A percentile compares a stretch with the other conserved stretches of the same genome.
Evolutionary conservation across 371 early-diverging fungal species (phyloP).

Genomic region (Lichtheimia hyalospora): DNA sequence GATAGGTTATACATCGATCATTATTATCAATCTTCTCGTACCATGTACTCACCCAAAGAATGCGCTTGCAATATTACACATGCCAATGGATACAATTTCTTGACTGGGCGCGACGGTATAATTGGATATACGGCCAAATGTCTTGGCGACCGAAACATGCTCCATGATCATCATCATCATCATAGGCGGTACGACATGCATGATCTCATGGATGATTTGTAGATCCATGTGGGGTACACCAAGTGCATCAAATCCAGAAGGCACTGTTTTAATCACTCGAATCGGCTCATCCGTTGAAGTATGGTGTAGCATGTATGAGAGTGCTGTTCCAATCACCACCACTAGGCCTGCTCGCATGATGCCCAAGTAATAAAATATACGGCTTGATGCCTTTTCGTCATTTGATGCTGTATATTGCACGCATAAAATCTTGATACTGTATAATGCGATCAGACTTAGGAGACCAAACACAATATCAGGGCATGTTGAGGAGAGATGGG

Average conservation of each 20-base stretch:
- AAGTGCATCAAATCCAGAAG: conserved; percentile 66
- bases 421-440: conserved; percentile 29
- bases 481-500: conserved; percentile 30
- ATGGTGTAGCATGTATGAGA: conserved; percentile 34
- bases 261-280: conserved; percentile 65
- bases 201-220: conserved; percentile 37
- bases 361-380: conserved; percentile 40
- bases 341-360: conserved; percentile 49
- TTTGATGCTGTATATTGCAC: neutral
- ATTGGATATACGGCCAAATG: conserved; percentile 71
- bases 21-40: no score
- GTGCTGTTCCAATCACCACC: conserved; percentile 40
- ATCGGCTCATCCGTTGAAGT: conserved; percentile 22
- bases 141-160: conserved; percentile 79
- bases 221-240: conserved; percentile 45
- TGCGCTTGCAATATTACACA: conserved; percentile 74
- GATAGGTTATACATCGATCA: conserved; percentile 12
- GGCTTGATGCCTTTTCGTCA: conserved; percentile 4
- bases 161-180: conserved; percentile 76
- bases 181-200: conserved; percentile 55
- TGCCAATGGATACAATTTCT: conserved; percentile 84
- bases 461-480: conserved; percentile 54
- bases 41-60: conserved; percentile 64
- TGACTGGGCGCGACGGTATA: conserved; percentile 64
- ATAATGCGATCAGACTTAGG: conserved; percentile 38